phyloP scores from a whole-genome alignment of 2,329 filamentous ascomycete genomes.

The Davidsoniella virescens region DNA sequence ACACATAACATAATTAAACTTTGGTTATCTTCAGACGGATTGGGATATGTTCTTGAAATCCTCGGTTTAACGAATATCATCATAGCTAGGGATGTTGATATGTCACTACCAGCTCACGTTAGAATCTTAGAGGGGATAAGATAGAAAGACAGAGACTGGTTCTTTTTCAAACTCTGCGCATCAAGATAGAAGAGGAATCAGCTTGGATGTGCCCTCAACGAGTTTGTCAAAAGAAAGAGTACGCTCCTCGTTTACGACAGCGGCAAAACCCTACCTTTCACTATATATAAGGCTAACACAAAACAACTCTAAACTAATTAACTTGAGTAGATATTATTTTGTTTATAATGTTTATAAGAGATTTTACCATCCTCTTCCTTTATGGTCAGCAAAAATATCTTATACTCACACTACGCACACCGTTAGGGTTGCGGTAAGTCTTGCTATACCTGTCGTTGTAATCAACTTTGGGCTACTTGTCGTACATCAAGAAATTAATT shows the following conservation, averaged over 20 bases:
- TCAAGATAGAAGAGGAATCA: slow-evolving; percentile 89
- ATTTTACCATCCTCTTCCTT: too few species aligned
- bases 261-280: slow-evolving; percentile 76
- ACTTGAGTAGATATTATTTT: too few species aligned
- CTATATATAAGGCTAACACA: too few species aligned
- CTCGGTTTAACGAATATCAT: slow-evolving; percentile 62
- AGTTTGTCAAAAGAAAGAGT: slow-evolving; percentile 76
- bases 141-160: slow-evolving; percentile 85
- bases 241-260: slow-evolving; percentile 44
- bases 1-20: too few species aligned
- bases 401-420: too few species aligned
- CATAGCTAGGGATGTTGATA: slow-evolving; percentile 59
- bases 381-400: too few species aligned
- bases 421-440: slow-evolving; percentile 69
- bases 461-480: slow-evolving; percentile 67
- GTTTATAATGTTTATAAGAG: too few species aligned
- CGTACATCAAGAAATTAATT: slow-evolving; percentile 56
- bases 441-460: slow-evolving; percentile 74
- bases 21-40: slow-evolving; percentile 19
- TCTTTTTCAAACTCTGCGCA: slow-evolving; percentile 82
- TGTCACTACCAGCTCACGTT: slow-evolving; percentile 52
- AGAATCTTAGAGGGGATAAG: slow-evolving; percentile 90
- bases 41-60: slow-evolving; percentile 90
- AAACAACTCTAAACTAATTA: too few species aligned
- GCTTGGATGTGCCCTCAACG: slow-evolving; percentile 60